Base-by-base conservation (phyloP, 768 basidiomycete species). In the Suillus brevipes region DNA sequence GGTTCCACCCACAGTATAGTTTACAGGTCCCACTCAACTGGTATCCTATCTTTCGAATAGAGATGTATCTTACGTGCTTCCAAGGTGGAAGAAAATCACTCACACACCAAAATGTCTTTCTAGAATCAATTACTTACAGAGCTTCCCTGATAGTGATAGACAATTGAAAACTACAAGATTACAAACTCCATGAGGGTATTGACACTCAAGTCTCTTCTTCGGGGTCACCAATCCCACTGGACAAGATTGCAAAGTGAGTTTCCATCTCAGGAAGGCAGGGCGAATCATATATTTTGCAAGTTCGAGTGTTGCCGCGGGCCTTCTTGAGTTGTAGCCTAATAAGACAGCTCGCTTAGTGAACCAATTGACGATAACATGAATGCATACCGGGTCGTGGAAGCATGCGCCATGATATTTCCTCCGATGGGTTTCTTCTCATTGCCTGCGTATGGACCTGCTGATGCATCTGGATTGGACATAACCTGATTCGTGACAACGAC, bases 351-450 rank as follows among this genome's bases (percentile, higher is more conserved):
- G 74, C 65, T 40, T 56, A 65, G 40, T 9, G 31, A 36, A 23
- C n/a, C 43, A 31, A 40, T 42, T 23, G 7, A 45, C 42, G 62
- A 40, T 60, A 12, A 56, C 13, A 18, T 12, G 43, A 34, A 4
- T 23, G 68, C 83, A 57, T 68, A 93, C 94, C 97, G 88, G 55
- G 97, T 99, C 20, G 97, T 99, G 1, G 95, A 96, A 9, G 97
- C 97, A 80, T 99, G 97, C 1, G 97, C 97, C 86, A 99, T 91
- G 72, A 99, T 99, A 77, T 99, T 99, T 28, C 97, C 97, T 55
- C 97, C 97, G 62, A 99, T 97, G 18, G 97, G 97, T 78, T 99
- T 99, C 84, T 97, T 97, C 79, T 95, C 92, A 71, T 97, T 94
- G 4, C 87, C 86, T 47, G 89, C 89, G 67, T 93, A 94, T 23